Conservation (phyloP, 2,329 filamentous ascomycete species). For the Microdochium bolleyi region DNA sequence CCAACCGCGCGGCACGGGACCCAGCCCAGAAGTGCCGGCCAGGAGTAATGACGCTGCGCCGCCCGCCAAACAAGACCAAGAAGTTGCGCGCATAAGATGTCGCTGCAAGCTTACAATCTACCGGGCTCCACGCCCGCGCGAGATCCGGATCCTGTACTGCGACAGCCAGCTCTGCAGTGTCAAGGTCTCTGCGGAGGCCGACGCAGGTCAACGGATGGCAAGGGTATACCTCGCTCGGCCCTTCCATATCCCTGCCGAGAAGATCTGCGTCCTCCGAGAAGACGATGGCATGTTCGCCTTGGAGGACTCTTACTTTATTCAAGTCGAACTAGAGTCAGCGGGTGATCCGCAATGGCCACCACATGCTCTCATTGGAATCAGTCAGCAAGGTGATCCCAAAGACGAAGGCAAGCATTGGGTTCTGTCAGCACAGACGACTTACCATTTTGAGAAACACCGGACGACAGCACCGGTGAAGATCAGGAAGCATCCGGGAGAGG, state of each 20-base stretch:
- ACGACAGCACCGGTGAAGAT: slow-evolving; percentile 15
- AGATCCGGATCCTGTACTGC: slow-evolving; percentile 38
- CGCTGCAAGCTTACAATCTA: slow-evolving; percentile 35
- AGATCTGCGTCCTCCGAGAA: slow-evolving; percentile 38
- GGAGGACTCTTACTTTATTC: slow-evolving; percentile 40
- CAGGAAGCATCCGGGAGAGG: slow-evolving; percentile 13
- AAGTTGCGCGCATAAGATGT: slow-evolving; percentile 22
- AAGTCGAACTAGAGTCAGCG: slow-evolving; percentile 43
- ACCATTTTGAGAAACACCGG: slow-evolving; percentile 19
- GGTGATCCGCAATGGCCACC: slow-evolving; percentile 45
- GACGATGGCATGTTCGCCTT: slow-evolving; percentile 39
- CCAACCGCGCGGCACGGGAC: slow-evolving; percentile 36
- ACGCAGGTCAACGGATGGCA: slow-evolving; percentile 35
- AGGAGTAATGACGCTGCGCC: slow-evolving; percentile 21
- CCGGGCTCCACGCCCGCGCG: slow-evolving; percentile 14
- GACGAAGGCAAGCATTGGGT: slow-evolving; percentile 13
- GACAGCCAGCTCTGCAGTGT: slow-evolving; percentile 47
- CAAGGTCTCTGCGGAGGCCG: slow-evolving; percentile 38
- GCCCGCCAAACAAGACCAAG: slow-evolving; percentile 18
- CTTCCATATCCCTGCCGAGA: slow-evolving; percentile 44
- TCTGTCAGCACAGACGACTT: slow-evolving; percentile 15
- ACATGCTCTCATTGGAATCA: slow-evolving; percentile 25
- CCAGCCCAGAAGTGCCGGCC: slow-evolving; percentile 23
- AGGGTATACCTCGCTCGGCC: slow-evolving; percentile 38
- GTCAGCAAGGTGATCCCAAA: slow-evolving; percentile 15